These are phyloP conservation scores for Venturia asperata DNA, from an alignment of 2,329 filamentous ascomycete species.

Conservation along the genomic window DNA sequence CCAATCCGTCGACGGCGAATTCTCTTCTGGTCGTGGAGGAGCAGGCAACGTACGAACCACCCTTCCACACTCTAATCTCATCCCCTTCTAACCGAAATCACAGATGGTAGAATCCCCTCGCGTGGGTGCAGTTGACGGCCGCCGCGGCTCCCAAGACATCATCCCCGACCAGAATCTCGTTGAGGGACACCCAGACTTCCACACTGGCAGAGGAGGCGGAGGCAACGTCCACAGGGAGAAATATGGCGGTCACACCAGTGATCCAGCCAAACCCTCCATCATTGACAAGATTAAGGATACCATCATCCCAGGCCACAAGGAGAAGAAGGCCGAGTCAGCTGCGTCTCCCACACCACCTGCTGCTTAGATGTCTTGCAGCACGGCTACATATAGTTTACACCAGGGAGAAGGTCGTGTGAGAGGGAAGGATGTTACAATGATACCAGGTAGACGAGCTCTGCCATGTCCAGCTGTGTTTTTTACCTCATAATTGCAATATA, in stretches of 20 bases:
- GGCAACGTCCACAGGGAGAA: slow-evolving; percentile 44
- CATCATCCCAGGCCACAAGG: slow-evolving; percentile 22
- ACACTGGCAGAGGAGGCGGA: slow-evolving; percentile 42
- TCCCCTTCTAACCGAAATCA: neutral
- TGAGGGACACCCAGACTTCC: slow-evolving; percentile 38
- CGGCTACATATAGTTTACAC: neutral
- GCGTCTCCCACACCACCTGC: neutral
- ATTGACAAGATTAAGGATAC: slow-evolving; percentile 41
- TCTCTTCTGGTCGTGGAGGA: slow-evolving; percentile 30
- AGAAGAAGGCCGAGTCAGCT: slow-evolving; percentile 7
- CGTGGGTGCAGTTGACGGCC: slow-evolving; percentile 25
- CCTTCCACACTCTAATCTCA: neutral
- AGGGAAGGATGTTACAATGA: slow-evolving; percentile 4
- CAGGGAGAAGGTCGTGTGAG: neutral
- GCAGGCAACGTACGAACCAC: slow-evolving; percentile 22
- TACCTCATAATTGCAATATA: neutral
- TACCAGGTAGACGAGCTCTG: slow-evolving; percentile 7
- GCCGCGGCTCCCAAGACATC: slow-evolving; percentile 33
- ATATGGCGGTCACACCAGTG: slow-evolving; percentile 39
- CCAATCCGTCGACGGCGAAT: slow-evolving; percentile 33
- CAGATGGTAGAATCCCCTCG: slow-evolving; percentile 36
- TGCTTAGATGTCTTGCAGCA: neutral
- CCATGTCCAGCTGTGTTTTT: neutral
- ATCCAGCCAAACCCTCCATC: slow-evolving; percentile 31
- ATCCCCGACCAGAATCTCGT: slow-evolving; percentile 40